Base-by-base conservation (phyloP, 495 filamentous ascomycete genomes). In the Durotheca rogersii region DNA sequence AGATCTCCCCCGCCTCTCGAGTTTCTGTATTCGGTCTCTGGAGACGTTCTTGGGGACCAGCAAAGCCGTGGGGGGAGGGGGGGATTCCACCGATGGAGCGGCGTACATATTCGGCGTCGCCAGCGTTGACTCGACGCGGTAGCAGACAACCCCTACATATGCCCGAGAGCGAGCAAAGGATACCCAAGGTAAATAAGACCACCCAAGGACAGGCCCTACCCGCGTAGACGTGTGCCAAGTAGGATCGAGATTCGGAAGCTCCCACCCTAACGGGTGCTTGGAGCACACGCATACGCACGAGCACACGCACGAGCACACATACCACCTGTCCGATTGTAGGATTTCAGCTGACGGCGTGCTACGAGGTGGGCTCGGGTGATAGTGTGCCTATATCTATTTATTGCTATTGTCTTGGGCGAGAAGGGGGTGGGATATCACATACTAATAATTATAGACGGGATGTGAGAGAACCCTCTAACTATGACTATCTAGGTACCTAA, bases 1-100 rank as follows among this genome's bases (percentile, higher is more conserved):
- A 37, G 31, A 23, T 27, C 30, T 45, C 31, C 35, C 35, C n/a
- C n/a, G n/a, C n/a, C n/a, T n/a, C n/a, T n/a, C n/a, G n/a, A n/a
- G 46, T 52, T 47, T 33, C 43, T 43, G 47, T 40, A 43, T 52
- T 44, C 18, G 34, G 20, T 39, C 17, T 41, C 21, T 43, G 38
- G 31, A 41, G 38, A 38, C 12, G 19, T 33, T 34, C 4, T 29
- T 42, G 10, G 30, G 47, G 41, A 46, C 41, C 32, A 11, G 25
- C 37, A 38, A 44, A 23, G 29, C 33, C 25, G 33, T 39, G 23
- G 31, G 14, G 40, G 15, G 21, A 19, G 29, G 38, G 35, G 47
- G 46, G 36, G 20, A 18, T 32, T 6, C 17, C 27, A 31, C 53
- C 41, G 47, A 33, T 47, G 18, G 18, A 9, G 23, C 9, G 23